phyloP scores from a whole-genome alignment of 2,329 filamentous ascomycete genomes.

The Fusarium dlaminii region DNA sequence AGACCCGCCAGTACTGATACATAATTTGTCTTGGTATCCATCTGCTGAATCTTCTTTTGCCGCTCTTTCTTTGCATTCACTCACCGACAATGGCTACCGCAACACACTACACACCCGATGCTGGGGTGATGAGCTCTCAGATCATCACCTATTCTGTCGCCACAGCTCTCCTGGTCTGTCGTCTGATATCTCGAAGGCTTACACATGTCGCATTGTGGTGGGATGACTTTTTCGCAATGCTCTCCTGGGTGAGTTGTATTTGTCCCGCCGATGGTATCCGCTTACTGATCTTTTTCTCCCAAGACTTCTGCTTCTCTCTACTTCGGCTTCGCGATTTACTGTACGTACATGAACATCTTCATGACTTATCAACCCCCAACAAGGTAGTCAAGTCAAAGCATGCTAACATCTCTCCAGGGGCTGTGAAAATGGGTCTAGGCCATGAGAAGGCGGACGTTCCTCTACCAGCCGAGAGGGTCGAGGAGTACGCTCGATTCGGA shows the following conservation, averaged over 20 bases:
- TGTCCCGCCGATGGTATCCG: not conserved
- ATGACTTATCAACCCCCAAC: no score
- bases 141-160: constrained; percentile 21
- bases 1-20: not conserved
- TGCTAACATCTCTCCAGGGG: constrained; percentile 13
- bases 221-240: constrained; percentile 21
- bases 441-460: constrained; percentile 16
- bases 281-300: not conserved
- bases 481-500: constrained; percentile 24
- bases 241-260: constrained; percentile 19
- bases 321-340: constrained; percentile 25
- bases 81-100: not conserved
- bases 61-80: not conserved
- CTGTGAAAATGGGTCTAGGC: constrained; percentile 15
- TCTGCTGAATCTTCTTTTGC: not conserved
- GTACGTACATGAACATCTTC: not conserved
- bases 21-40: not conserved
- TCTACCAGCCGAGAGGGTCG: constrained; percentile 2
- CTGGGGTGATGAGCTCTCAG: constrained; percentile 20
- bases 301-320: constrained; percentile 16
- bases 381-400: not conserved
- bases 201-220: constrained; percentile 21
- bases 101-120: constrained; percentile 7
- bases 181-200: constrained; percentile 20
- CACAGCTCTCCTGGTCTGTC: constrained; percentile 7